These are phyloP conservation scores for Cladosporium austrohemisphaericum DNA, from an alignment of 2,329 filamentous ascomycete genomes.

Conservation along the genomic window DNA sequence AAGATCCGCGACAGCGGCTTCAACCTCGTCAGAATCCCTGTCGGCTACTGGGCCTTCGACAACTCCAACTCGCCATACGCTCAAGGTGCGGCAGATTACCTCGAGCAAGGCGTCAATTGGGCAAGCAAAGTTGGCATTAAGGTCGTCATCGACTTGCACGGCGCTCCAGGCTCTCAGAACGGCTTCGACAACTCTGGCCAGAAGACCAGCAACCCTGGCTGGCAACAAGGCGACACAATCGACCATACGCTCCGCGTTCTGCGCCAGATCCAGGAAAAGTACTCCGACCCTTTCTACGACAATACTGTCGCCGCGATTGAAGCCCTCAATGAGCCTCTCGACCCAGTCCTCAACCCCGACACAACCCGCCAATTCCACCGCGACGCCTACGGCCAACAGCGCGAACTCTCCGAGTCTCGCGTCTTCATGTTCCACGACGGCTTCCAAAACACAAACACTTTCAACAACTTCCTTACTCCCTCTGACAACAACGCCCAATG, in stretches of 20 bases:
- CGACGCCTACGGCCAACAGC: slow-evolving; percentile 48
- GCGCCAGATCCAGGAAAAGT: slow-evolving; percentile 48
- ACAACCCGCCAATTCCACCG: slow-evolving; percentile 53
- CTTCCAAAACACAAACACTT: slow-evolving; percentile 51
- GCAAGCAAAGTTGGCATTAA: slow-evolving; percentile 50
- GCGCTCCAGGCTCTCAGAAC: slow-evolving; percentile 61
- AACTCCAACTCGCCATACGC: slow-evolving; percentile 47
- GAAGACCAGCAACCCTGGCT: slow-evolving; percentile 39
- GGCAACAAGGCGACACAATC: slow-evolving; percentile 47
- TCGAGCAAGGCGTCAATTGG: slow-evolving; percentile 57
- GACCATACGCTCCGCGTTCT: slow-evolving; percentile 54
- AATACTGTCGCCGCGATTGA: slow-evolving; percentile 46
- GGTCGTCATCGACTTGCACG: slow-evolving; percentile 66
- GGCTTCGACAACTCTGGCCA: slow-evolving; percentile 64
- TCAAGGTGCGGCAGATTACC: slow-evolving; percentile 49
- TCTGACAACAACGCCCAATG: slow-evolving; percentile 49
- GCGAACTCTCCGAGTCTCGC: slow-evolving; percentile 28
- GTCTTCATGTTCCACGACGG: slow-evolving; percentile 58
- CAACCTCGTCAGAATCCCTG: slow-evolving; percentile 57
- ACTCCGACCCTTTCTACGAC: slow-evolving; percentile 41
- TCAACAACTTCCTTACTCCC: slow-evolving; percentile 59
- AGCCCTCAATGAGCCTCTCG: slow-evolving; percentile 47
- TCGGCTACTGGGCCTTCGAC: slow-evolving; percentile 59
- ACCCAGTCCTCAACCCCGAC: slow-evolving; percentile 44
- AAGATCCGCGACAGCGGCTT: slow-evolving; percentile 56